Conservation (phyloP, 1,284 basidiomycete genomes). For the Moesziomyces antarcticus region DNA sequence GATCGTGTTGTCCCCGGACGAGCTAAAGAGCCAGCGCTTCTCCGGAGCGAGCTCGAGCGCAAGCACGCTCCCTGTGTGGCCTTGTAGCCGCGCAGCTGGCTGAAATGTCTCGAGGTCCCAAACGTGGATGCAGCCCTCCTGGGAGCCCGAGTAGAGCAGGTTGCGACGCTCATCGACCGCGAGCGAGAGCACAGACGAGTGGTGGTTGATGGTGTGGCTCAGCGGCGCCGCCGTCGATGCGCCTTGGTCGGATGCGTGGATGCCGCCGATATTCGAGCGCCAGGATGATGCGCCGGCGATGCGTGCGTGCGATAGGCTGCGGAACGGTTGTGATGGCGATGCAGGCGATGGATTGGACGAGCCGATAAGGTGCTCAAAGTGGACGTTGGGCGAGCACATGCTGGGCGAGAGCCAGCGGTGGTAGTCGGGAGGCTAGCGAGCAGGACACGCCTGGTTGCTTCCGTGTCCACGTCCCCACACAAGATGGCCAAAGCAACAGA, state of each 20-base stretch:
- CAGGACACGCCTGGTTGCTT: no score
- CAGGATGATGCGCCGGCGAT: constrained; percentile 4
- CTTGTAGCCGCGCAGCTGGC: constrained; percentile 66
- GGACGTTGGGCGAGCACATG: constrained; percentile 57
- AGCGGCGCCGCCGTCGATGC: constrained; percentile 18
- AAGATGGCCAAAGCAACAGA: no score
- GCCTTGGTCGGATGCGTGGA: neutral
- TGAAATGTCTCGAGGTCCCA: constrained; percentile 56
- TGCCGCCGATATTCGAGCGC: neutral
- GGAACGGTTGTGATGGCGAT: constrained; percentile 9
- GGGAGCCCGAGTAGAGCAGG: constrained; percentile 54
- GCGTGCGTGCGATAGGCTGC: constrained; percentile 17
- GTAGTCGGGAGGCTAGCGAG: no score
- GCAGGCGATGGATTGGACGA: constrained; percentile 14
- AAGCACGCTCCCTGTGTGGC: constrained; percentile 87
- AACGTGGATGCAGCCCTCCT: constrained; percentile 54
- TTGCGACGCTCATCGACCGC: constrained; percentile 52
- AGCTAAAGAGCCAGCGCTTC: constrained; percentile 65
- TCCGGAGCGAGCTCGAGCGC: constrained; percentile 80
- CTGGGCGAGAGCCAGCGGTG: neutral
- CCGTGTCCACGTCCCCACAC: no score
- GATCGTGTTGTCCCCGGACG: constrained; percentile 58
- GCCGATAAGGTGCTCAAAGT: constrained; percentile 34
- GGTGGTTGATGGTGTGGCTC: constrained; percentile 53
- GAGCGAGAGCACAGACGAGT: constrained; percentile 56